Percentiles rank a stretch among this genome's conserved stretches.
Conservation (phyloP, 2,329 filamentous ascomycete species). For the Colletotrichum chrysophilum region DNA sequence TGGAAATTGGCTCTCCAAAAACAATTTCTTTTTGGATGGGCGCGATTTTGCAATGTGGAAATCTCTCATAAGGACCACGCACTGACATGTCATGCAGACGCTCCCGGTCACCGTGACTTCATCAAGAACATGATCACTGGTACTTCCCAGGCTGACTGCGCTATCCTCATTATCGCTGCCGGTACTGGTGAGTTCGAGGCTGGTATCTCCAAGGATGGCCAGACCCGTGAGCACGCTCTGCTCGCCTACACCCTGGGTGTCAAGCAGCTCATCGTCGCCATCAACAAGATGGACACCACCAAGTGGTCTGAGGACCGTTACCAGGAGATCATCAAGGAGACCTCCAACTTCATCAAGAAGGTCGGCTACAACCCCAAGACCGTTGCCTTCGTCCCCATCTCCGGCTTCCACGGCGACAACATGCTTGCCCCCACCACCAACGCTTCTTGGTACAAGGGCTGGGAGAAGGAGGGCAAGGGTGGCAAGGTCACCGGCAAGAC, state of each 20-base stretch:
- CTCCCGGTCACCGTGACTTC: conserved; percentile 99
- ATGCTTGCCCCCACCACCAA: conserved; percentile 91
- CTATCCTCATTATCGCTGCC: conserved; percentile 99
- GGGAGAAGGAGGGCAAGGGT: conserved; percentile 97
- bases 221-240: conserved; percentile 99
- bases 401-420: conserved; percentile 99
- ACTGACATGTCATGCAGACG: conserved; percentile 60
- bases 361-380: conserved; percentile 99
- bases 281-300: conserved; percentile 99
- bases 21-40: neutral
- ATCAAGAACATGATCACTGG: conserved; percentile 99
- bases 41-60: neutral
- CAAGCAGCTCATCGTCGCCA: conserved; percentile 99
- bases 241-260: conserved; percentile 99
- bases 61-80: neutral
- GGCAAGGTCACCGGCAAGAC: conserved; percentile 92
- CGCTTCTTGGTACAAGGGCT: conserved; percentile 99
- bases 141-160: conserved; percentile 99
- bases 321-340: conserved; percentile 99
- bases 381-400: conserved; percentile 99
- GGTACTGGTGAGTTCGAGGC: conserved; percentile 99
- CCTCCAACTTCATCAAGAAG: conserved; percentile 99
- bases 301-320: conserved; percentile 97
- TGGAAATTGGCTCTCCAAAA: neutral
- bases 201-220: conserved; percentile 99